phyloP scores from a whole-genome alignment of 2,329 filamentous ascomycete species.

The Botrytis byssoidea region DNA sequence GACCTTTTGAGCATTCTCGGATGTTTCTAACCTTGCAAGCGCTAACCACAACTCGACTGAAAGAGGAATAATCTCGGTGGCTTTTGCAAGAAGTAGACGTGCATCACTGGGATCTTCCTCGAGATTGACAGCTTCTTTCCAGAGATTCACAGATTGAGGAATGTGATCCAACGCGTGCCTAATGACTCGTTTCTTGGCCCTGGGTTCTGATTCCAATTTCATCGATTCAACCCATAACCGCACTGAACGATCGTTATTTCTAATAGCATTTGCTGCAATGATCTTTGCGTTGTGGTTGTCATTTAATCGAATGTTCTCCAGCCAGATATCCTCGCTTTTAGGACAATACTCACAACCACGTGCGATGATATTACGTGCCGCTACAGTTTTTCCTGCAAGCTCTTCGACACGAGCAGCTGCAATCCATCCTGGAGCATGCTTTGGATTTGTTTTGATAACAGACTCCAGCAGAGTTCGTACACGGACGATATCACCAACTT shows the following conservation, averaged over 20 bases:
- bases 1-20: slow-evolving; percentile 90
- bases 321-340: slow-evolving; percentile 91
- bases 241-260: slow-evolving; percentile 85
- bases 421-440: slow-evolving; percentile 93
- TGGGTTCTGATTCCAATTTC: slow-evolving; percentile 78
- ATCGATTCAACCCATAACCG: slow-evolving; percentile 94
- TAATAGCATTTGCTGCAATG: slow-evolving; percentile 89
- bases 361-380: slow-evolving; percentile 83
- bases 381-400: slow-evolving; percentile 84
- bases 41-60: slow-evolving; percentile 96
- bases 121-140: slow-evolving; percentile 95
- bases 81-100: slow-evolving; percentile 84
- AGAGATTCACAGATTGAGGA: slow-evolving; percentile 91
- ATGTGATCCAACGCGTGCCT: slow-evolving; percentile 89
- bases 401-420: slow-evolving; percentile 91
- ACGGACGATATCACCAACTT: slow-evolving; percentile 92
- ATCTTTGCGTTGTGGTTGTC: slow-evolving; percentile 92
- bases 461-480: slow-evolving; percentile 91
- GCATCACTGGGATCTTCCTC: slow-evolving; percentile 90
- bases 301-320: slow-evolving; percentile 92
- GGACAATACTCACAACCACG: slow-evolving; percentile 88
- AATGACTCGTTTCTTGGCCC: slow-evolving; percentile 89
- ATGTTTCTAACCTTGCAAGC: slow-evolving; percentile 81
- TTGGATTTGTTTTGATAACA: slow-evolving; percentile 94
- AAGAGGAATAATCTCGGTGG: slow-evolving; percentile 89